Evolutionary conservation across 2,329 filamentous ascomycete species (phyloP), one percentile per base, ranked within the genome.

Genomic region (Raffaelea ambrosiae): DNA sequence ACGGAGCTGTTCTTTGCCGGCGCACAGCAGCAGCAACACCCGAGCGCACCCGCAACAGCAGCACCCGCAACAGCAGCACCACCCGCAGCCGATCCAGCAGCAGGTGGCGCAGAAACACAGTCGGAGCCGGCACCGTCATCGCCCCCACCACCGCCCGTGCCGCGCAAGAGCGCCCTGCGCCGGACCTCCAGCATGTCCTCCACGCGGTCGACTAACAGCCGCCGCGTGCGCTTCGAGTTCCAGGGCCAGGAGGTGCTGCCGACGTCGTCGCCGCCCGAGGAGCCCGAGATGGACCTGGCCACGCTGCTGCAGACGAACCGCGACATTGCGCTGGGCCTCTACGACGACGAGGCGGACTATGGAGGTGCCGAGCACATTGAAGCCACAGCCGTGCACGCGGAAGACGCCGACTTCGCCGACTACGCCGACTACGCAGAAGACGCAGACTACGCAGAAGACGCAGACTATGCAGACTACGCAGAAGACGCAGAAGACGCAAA

Each of bases 161-260:
- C 54, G 36, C 70, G 71, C 42, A 69, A 77, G 53, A 81, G 80
- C 56, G 79, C 77, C 41, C 61, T 83, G 48, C 73, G 79, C 49
- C 70, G 77, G 43, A 72, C 74, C 1, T 77, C 74, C 7, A 77
- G 71, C 55, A 69, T 66, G 29, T 70, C 73, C 3, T 50, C 52
- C 5, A 36, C 48, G 33, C 47, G 40, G n/a, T 41, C 51, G 1
- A 4, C 18, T 44, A 40, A 68, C 44, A 69, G 76, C n/a, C 72
- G 79, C 26, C 71, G 77, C 50, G 80, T 83, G 48, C 77, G 80
- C 43, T 83, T 83, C 53, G 73, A 80, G 35, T 73, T 83, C 41
- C 71, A 72, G 58, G 79, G 78, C 46, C 66, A 72, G 53, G 77
- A 83, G 57, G 76, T 84, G 33, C 63, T 81, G 49, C 77, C 79